Conservation (phyloP, 2,329 filamentous ascomycete species). For the Fusarium humuli region DNA sequence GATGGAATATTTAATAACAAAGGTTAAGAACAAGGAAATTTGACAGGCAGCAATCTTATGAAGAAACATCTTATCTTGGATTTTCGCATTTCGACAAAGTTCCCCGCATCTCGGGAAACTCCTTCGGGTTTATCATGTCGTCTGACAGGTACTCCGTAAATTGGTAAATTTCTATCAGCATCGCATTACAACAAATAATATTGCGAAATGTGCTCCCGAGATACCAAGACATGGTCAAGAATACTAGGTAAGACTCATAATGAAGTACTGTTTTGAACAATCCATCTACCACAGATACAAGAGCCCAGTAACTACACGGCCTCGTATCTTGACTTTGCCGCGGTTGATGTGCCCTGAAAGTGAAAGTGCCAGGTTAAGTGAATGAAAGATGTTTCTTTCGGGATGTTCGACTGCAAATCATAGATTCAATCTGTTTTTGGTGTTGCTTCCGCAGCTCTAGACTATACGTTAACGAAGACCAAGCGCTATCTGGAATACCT, state of each 20-base stretch:
- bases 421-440: not conserved
- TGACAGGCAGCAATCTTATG: not conserved
- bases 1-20: not conserved
- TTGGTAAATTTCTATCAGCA: not conserved
- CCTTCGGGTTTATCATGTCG: conserved; percentile 11
- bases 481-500: not conserved
- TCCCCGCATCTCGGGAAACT: conserved; percentile 16
- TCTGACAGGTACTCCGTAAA: not conserved
- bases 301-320: too few relatives aligned
- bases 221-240: not conserved
- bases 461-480: not conserved
- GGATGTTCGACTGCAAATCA: not conserved
- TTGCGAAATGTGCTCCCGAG: too few relatives aligned
- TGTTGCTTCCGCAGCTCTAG: not conserved
- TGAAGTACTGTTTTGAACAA: not conserved
- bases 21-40: not conserved
- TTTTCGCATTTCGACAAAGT: conserved; percentile 4
- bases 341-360: not conserved
- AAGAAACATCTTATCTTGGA: not conserved
- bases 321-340: not conserved
- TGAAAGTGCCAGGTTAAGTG: not conserved
- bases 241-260: not conserved
- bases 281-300: too few relatives aligned
- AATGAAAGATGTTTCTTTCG: not conserved
- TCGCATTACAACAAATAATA: not conserved